Evolutionary conservation across 768 basidiomycete genomes (phyloP), one percentile per base, ranked within the genome.

Genomic region (Sutorius australiensis): DNA sequence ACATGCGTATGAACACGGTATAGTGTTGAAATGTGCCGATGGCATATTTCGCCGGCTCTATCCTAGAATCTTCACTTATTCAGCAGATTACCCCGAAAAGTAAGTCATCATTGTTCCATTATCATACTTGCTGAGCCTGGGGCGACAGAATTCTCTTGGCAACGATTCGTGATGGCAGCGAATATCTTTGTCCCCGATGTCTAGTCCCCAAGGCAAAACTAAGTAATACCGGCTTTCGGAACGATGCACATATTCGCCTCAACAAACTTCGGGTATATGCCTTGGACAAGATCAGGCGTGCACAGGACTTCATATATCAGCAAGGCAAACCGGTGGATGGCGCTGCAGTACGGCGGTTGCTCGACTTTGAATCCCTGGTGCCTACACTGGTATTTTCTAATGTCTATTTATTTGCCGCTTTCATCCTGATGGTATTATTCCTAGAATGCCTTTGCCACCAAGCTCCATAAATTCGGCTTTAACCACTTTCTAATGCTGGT

Each of bases 401-500:
- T 33, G 33, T 33, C 33, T 6, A 5, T 14, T 12, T 33, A 12
- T 33, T 33, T 6, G 13, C 11, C 6, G 5, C 33, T 14, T 14
- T 33, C 14, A 33, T 13, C 38, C 17, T 39, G 17, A 39, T 39
- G 3, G 2, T 39, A 39, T 9, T 39, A 11, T 39, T 11, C 19
- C 13, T 10, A 39, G 38, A 39, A 39, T 12, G 10, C 19, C 17
- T 39, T 39, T 11, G 10, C 38, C 8, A 11, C 10, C 4, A 39
- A 39, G 11, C 38, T 39, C 10, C 38, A 11, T 4, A 39, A 39
- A 39, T 39, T 40, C 6, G 12, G 21, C 39, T 64, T 68, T 17
- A 54, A 70, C 39, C 36, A 60, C 5, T 72, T 59, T 48, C 16
- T 2, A 0, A 66, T 72, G 48, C 60, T 75, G 2, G 61, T 67